A percentile compares a stretch with the other conserved stretches of the same genome.
These are phyloP conservation scores for Psilocybe sp. DNA, from an alignment of 768 basidiomycete species.

Conservation along the genomic window DNA sequence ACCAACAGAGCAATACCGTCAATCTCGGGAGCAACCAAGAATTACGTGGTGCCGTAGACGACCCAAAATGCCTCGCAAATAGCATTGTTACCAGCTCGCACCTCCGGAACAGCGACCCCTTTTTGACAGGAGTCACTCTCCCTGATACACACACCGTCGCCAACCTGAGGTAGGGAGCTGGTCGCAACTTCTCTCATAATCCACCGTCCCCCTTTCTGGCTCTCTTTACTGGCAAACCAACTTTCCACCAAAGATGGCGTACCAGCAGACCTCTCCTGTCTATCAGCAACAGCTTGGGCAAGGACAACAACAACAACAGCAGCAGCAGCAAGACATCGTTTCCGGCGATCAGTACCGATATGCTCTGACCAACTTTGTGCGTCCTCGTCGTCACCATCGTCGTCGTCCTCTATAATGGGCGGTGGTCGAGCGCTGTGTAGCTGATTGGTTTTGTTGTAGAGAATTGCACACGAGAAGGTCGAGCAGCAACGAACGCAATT, in stretches of 20 bases:
- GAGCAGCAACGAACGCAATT: constrained; percentile 77
- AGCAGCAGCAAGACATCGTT: constrained; percentile 35
- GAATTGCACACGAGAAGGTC: constrained; percentile 87
- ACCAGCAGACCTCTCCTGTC: constrained; percentile 20
- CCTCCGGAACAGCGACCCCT: not conserved
- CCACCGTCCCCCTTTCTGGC: constrained; percentile 3
- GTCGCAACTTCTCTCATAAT: not conserved
- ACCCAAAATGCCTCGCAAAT: constrained; percentile 1
- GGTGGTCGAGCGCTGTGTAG: not conserved
- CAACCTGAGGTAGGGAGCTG: constrained; percentile 10
- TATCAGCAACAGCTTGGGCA: constrained; percentile 8
- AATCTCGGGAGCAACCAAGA: not conserved
- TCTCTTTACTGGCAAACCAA: constrained; percentile 10
- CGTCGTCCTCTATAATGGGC: too few relatives aligned
- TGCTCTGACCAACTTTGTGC: constrained; percentile 78
- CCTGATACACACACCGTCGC: constrained; percentile 3
- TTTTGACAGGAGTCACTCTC: constrained; percentile 9
- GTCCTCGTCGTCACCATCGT: constrained; percentile 19
- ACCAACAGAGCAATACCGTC: too few relatives aligned
- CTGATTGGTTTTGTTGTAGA: constrained; percentile 33
- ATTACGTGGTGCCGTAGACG: too few relatives aligned
- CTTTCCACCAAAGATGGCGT: constrained; percentile 20
- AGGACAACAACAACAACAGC: constrained; percentile 26
- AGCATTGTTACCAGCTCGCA: not conserved
- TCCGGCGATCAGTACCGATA: constrained; percentile 76